Evolutionary conservation across 129 eudicot species (phyloP), one percentile per base, ranked within the genome.

Genomic region (Artemisia tridentata): DNA sequence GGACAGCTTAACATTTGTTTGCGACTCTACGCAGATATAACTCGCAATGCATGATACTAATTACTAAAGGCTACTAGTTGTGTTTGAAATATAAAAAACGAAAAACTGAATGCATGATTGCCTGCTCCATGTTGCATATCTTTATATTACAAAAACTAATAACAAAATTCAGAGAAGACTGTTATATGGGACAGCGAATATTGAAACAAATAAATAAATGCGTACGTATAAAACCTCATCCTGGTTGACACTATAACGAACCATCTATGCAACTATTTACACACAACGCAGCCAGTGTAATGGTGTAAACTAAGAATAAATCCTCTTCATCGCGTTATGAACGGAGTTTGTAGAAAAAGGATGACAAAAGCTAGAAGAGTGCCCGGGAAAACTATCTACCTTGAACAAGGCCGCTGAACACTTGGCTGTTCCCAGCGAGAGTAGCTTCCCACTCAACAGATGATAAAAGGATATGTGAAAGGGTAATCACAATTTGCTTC

Each of bases 381-480:
- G 8, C 25, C 4, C 11, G 9, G 7, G 10, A 20, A 54, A 38
- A 51, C 74, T 84, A 92, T 82, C 98, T 80, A 68, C 98, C 98
- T 80, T 89, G 95, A 73, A 92, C 96, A 5, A 89, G 95, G 41
- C 97, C 97, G 48, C 96, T 93, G 76, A 93, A 93, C 23, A 93
- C 91, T 81, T 90, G 96, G 80, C 92, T 89, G 78, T 84, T 89
- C 58, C 98, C 98, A 5, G 97, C 96, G 70, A 93, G 96, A 67
- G 96, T 89, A 29, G 98, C 97, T 87, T 93, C 98, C 98, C 98
- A 93, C 78, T 93, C 95, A 11, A 87, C 88, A 0, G 98, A 89
- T 12, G 97, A 89, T 65, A 90, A 69, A 45, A 87, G 89, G 56
- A 93, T 89, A 72, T 93, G 97, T 0, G 98, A 89, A 50, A 93